Evolutionary conservation across 345 rosid species (phyloP), one percentile per base, ranked within the genome.

Genomic region (Ceriops zippeliana): DNA sequence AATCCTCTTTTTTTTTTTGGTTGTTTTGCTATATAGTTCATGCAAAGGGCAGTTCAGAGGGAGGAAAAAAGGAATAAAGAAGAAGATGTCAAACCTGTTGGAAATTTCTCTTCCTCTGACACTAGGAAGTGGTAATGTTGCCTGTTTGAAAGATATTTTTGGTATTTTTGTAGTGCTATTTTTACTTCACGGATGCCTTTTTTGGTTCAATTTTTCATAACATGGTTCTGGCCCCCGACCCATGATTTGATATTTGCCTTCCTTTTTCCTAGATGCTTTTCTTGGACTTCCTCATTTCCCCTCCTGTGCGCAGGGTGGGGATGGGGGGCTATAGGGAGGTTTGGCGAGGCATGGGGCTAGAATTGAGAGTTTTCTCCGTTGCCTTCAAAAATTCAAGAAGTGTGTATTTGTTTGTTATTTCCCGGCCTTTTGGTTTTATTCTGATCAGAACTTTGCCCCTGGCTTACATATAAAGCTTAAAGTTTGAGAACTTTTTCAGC

Each of bases 31-130:
- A 69, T 80, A 90, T 80, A 90, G 97, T 93, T 93, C 78, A 90
- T 93, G 97, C 96, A 93, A 82, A 85, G 92, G 76, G 91, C 87
- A 63, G 79, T 84, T 76, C 46, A 38, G 79, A 86, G 76, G 61
- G 89, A 81, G 73, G 98, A 81, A 79, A 87, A 83, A 74, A 49
- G 75, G 74, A 82, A 80, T 76, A 80, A 64, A 57, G 62, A 37
- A 73, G 92, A 83, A 69, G 90, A 80, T 69, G 69, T 81, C 49
- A 78, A 81, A 54, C 84, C 88, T 66, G 81, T 77, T 30, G 89
- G 79, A 72, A 79, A 52, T 78, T 84, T 87, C 66, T 66, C 68
- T 68, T 72, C 83, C 46, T 75, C 75, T 54, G 79, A 60, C 24
- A 28, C 74, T 79, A 91, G 78, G 72, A 93, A 86, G 76, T 88